Conservation (phyloP, 2,329 filamentous ascomycete genomes). For the Fulvia fulva region DNA sequence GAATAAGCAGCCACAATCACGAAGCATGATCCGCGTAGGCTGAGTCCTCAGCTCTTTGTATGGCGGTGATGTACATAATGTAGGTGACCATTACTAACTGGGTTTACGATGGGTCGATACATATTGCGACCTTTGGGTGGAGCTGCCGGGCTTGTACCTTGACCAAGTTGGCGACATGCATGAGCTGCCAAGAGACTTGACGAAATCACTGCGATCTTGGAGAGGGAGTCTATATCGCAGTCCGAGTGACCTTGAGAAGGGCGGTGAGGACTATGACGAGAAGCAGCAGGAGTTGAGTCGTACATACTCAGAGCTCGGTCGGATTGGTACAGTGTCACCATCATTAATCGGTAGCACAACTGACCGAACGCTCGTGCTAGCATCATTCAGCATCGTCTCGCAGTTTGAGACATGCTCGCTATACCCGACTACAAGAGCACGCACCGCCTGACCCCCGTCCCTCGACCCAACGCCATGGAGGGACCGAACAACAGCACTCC, state of each 20-base stretch:
- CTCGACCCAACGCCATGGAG: not conserved
- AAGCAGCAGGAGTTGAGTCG: conserved; percentile 16
- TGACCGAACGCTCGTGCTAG: conserved; percentile 4
- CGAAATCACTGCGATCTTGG: conserved; percentile 28
- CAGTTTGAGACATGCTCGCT: conserved; percentile 4
- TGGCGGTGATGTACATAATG: not conserved
- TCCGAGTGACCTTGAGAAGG: conserved; percentile 21
- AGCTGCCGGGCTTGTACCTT: not conserved
- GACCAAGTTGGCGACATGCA: conserved; percentile 24
- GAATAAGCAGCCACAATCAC: not conserved
- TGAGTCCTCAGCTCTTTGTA: conserved; percentile 1
- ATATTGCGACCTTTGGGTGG: not conserved
- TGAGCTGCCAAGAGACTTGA: conserved; percentile 31
- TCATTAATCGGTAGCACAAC: not conserved
- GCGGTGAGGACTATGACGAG: conserved; percentile 21
- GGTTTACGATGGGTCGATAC: not conserved
- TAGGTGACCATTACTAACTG: not conserved
- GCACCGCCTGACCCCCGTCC: not conserved
- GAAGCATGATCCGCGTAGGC: not conserved
- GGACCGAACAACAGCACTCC: not conserved
- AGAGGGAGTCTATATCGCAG: conserved; percentile 21
- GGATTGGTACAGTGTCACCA: conserved; percentile 15
- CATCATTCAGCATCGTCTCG: conserved; percentile 7
- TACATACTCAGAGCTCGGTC: conserved; percentile 13
- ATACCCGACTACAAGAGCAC: conserved; percentile 1